Evolutionary conservation across 805 yeast species (phyloP), one percentile per base, ranked within the genome.

Genomic region (Sugiyamaella floridensis): DNA sequence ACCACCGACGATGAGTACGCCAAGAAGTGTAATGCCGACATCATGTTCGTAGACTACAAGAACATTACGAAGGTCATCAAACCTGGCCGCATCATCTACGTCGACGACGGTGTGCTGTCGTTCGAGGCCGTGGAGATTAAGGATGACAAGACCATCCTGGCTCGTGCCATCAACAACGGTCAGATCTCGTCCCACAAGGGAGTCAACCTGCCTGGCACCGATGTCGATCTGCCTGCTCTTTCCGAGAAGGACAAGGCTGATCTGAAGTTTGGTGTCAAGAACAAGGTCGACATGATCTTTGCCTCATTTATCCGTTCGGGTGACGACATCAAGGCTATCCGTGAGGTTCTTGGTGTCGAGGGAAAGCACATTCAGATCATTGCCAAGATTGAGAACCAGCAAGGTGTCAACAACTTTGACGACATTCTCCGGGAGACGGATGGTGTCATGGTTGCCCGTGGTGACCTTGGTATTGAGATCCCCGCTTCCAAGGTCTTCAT

Each of bases 381-480:
- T 66, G 85, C 89, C 71, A 93, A 93, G 82, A 92, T 93, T 71
- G 99, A 93, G 81, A 90, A 89, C 81, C 98, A 92, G 79, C 99
- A 93, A 77, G 99, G 99, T 81, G 98, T 93, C 67, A 90, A 93
- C 86, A 93, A 93, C 84, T 93, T 93, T 71, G 99, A 93, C 74
- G 97, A 88, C 59, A 93, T 93, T 70, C 83, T 93, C 71, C 72
- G 72, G 67, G 96, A 83, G 74, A 93, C 99, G 59, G 99, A 93
- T 72, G 99, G 98, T 80, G 97, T 93, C 69, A 93, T 93, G 99
- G 98, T 93, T 72, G 99, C 99, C 68, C 86, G 99, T 78, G 99
- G 99, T 81, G 99, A 93, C 75, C 81, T 93, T 67, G 99, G 99
- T 81, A 93, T 93, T 69, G 99, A 93, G 80, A 93, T 93, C 68